Evolutionary conservation across 257 asterid genomes (phyloP), one percentile per base, ranked within the genome.

Genomic region (Solanum chaucha): DNA sequence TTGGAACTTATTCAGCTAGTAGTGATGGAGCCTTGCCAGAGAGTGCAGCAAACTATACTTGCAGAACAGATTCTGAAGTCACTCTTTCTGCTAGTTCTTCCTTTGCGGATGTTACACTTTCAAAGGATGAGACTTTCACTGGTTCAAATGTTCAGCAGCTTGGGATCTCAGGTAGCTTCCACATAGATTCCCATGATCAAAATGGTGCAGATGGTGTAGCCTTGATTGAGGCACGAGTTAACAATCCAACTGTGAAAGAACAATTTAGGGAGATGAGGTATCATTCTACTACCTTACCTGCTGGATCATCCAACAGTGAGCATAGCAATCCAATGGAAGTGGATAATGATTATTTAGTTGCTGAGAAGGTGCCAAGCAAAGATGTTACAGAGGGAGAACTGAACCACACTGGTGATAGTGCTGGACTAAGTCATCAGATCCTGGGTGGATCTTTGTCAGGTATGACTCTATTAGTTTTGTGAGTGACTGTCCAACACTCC

Each of bases 381-480:
- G 64, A 81, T 85, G 91, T 87, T 55, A 86, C 44, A 87, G 82
- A 86, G 87, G 90, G 72, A 77, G 90, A 89, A 82, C 34, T 58
- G 87, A 86, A 82, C 85, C 86, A 86, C 58, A 72, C 86, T 28
- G 88, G 87, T 64, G 44, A 86, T 85, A 61, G 44, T 61, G 26
- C 72, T 82, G 86, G 88, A 87, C 8, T 78, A 85, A 82, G 86
- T 17, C 51, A 51, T 86, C 88, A 65, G 72, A 91, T 71, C 80
- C 83, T 40, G 51, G 86, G 88, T 82, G 87, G 90, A 91, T 90
- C 92, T 86, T 85, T 48, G 75, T 74, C 92, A 88, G 96, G 98
- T 94, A 89, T 82, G 19, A n/a, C 75, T 88, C 61, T 84, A 32
- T 87, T 88, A 87, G 19, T 86, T 58, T 78, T 41, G 22, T 13